Conservation (phyloP, 495 filamentous ascomycete species). For the Neurospora terricola region DNA sequence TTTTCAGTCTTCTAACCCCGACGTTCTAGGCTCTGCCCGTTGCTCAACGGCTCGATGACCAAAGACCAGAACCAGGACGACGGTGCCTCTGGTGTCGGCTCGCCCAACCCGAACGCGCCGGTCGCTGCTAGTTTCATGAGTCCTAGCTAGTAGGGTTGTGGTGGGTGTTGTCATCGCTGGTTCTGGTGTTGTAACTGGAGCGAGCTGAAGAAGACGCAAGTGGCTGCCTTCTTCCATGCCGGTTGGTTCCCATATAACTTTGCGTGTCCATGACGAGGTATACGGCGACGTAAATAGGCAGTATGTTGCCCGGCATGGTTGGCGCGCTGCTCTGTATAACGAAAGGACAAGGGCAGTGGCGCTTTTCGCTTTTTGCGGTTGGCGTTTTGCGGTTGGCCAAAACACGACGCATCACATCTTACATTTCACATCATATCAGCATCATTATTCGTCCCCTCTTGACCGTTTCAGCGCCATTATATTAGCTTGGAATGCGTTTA, state of each 20-base stretch:
- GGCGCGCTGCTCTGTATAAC: neutral
- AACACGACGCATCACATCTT: neutral
- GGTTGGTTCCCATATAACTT: neutral
- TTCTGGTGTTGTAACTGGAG: neutral
- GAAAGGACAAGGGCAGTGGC: neutral
- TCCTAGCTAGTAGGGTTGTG: slow-evolving; percentile 1
- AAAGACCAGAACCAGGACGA: slow-evolving; percentile 50
- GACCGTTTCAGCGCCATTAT: neutral
- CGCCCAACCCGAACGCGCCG: slow-evolving; percentile 28
- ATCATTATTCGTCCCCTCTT: neutral
- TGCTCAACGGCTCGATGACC: slow-evolving; percentile 80
- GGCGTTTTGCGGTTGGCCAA: neutral
- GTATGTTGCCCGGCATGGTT: neutral
- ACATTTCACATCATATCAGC: neutral
- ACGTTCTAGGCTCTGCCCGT: slow-evolving; percentile 62
- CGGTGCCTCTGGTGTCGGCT: slow-evolving; percentile 39
- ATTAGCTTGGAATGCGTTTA: neutral
- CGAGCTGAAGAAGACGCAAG: neutral
- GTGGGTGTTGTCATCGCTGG: neutral
- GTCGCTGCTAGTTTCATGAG: slow-evolving; percentile 25
- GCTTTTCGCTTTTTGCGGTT: neutral
- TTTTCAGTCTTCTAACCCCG: slow-evolving; percentile 24
- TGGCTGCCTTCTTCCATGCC: neutral
- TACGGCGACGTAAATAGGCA: neutral
- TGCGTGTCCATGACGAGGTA: neutral